Percentiles rank a stretch among this genome's conserved stretches.
These are phyloP conservation scores for Lactarius akahatsu DNA, from an alignment of 768 basidiomycete species.

Conservation along the genomic window DNA sequence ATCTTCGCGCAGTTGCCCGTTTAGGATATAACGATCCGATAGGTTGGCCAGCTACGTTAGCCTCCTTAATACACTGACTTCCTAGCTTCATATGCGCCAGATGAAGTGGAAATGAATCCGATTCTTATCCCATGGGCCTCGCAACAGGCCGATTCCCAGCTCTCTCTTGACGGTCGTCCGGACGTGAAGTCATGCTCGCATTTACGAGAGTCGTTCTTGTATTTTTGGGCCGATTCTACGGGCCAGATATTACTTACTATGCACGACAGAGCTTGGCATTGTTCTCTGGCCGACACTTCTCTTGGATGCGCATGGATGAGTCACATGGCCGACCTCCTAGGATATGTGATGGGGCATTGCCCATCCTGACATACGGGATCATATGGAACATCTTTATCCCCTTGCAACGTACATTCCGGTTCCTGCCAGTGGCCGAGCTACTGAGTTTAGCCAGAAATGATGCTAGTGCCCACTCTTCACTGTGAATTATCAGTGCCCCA, in stretches of 20 bases:
- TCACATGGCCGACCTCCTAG: not conserved
- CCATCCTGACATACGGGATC: not conserved
- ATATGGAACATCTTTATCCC: not conserved
- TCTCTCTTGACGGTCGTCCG: constrained; percentile 9
- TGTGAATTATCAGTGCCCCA: constrained; percentile 15
- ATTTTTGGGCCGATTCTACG: not conserved
- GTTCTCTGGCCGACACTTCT: not conserved
- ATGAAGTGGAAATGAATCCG: constrained; percentile 16
- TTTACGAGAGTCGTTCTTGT: constrained; percentile 6
- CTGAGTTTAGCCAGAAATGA: constrained; percentile 15
- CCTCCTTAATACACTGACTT: constrained; percentile 5
- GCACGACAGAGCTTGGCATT: not conserved
- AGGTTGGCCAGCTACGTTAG: not conserved
- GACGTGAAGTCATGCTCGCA: not conserved
- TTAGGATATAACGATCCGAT: not conserved
- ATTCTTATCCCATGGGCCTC: constrained; percentile 6
- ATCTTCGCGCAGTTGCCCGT: constrained; percentile 1
- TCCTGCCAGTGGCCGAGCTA: constrained; percentile 21
- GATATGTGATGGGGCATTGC: not conserved
- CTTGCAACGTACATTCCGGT: constrained; percentile 7
- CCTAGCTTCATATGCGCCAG: constrained; percentile 4
- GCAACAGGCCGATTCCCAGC: constrained; percentile 24
- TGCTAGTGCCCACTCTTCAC: constrained; percentile 7
- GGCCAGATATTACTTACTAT: not conserved
- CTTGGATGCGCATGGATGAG: not conserved